These are phyloP conservation scores for Gossypium raimondii DNA, from an alignment of 345 rosid genomes.

Conservation along the genomic window DNA sequence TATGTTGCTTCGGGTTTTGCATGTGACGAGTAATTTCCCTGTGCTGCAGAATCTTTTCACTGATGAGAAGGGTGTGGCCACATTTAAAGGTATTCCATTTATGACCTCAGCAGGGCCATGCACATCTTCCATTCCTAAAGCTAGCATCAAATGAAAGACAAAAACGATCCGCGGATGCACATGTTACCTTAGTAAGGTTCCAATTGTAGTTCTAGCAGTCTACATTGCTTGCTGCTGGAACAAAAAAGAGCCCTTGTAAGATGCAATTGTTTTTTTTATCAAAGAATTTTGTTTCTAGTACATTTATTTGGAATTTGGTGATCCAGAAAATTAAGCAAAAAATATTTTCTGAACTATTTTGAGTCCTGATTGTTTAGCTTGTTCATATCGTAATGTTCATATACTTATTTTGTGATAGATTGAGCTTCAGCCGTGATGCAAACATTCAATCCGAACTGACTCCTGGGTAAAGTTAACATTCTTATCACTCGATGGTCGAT, in stretches of 20 bases:
- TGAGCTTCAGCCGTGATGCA: neutral
- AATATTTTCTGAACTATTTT: neutral
- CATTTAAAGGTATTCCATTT: constrained; percentile 82
- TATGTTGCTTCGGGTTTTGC: neutral
- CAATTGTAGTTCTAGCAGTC: neutral
- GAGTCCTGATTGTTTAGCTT: constrained; percentile 1
- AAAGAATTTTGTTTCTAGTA: neutral
- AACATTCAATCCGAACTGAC: neutral
- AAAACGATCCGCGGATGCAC: neutral
- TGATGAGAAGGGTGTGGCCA: constrained; percentile 87
- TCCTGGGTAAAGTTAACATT: neutral
- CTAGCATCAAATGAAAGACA: constrained; percentile 57
- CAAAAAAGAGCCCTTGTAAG: neutral
- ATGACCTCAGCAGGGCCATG: constrained; percentile 92
- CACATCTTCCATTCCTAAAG: constrained; percentile 71
- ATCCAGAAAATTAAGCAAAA: neutral
- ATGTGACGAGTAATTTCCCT: constrained; percentile 9
- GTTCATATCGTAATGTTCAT: neutral
- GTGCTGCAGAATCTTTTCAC: constrained; percentile 76
- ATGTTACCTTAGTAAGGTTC: constrained; percentile 11
- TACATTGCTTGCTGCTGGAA: neutral
- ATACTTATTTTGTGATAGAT: too few species aligned
- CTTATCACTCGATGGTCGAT: neutral
- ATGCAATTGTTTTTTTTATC: neutral
- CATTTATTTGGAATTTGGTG: neutral